phyloP scores from a whole-genome alignment of 768 basidiomycete genomes.

The Cystobasidium tubakii region DNA sequence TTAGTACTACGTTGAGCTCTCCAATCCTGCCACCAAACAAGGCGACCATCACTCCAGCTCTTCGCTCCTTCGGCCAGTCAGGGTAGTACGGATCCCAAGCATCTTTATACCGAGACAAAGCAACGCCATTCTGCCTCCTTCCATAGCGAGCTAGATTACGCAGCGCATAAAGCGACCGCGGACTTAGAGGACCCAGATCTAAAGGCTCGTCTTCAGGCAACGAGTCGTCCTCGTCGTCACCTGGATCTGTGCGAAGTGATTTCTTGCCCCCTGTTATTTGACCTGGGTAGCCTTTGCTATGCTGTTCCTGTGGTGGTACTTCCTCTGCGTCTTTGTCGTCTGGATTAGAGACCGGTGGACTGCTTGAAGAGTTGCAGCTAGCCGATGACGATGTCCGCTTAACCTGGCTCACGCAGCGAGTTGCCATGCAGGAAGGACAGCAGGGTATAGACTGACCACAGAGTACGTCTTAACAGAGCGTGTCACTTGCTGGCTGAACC shows the following conservation, averaged over 20 bases:
- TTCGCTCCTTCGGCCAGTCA: slow-evolving; percentile 21
- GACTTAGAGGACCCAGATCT: slow-evolving; percentile 27
- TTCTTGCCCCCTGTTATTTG: slow-evolving; percentile 4
- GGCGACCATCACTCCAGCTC: slow-evolving; percentile 30
- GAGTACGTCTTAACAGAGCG: too few relatives aligned
- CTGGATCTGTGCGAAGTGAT: not conserved
- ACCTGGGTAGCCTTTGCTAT: not conserved
- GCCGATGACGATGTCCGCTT: not conserved
- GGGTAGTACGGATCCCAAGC: slow-evolving; percentile 13
- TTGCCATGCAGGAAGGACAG: not conserved
- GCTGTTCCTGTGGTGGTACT: not conserved
- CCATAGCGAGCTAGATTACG: slow-evolving; percentile 26
- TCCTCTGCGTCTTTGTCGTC: not conserved
- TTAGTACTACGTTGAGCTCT: slow-evolving; percentile 29
- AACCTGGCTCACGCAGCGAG: not conserved
- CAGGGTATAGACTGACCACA: too few relatives aligned
- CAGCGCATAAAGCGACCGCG: slow-evolving; percentile 30
- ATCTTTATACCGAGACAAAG: not conserved
- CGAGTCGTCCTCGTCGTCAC: slow-evolving; percentile 24
- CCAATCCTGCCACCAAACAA: slow-evolving; percentile 27
- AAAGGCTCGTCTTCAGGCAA: not conserved
- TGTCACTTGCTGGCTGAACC: too few relatives aligned
- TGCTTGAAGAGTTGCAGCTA: not conserved
- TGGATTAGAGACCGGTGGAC: not conserved
- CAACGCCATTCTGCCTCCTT: not conserved